These are phyloP conservation scores for Daldinia eschscholtzii DNA, from an alignment of 2,329 filamentous ascomycete genomes.

Conservation along the genomic window DNA sequence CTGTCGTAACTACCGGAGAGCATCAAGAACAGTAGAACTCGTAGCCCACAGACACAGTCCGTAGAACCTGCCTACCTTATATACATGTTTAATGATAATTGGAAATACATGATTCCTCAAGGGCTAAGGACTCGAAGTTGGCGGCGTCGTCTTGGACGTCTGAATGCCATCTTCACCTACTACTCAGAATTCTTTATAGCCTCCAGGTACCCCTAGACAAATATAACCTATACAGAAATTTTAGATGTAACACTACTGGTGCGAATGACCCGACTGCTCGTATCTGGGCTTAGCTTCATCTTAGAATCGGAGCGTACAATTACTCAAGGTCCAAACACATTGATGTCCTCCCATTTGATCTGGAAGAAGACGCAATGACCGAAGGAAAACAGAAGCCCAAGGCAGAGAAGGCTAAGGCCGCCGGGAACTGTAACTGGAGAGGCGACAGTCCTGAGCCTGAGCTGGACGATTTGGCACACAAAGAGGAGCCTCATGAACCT, in stretches of 20 bases:
- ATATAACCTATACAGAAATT: conserved; percentile 33
- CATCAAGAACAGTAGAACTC: neutral
- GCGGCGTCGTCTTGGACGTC: neutral
- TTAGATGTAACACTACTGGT: conserved; percentile 31
- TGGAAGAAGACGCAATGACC: conserved; percentile 35
- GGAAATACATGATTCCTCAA: neutral
- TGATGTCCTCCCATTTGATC: conserved; percentile 7
- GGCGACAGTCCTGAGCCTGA: conserved; percentile 40
- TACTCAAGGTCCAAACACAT: conserved; percentile 10
- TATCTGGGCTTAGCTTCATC: conserved; percentile 20
- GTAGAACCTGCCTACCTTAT: neutral
- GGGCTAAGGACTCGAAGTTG: neutral
- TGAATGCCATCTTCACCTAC: conserved; percentile 21
- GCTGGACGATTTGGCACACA: conserved; percentile 31
- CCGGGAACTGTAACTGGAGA: conserved; percentile 32
- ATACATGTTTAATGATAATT: neutral
- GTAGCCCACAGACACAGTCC: neutral
- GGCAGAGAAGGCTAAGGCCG: conserved; percentile 25
- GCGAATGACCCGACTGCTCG: conserved; percentile 28
- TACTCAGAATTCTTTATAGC: conserved; percentile 1
- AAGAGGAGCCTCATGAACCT: conserved; percentile 5
- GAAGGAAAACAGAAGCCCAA: conserved; percentile 25
- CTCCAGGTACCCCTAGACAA: conserved; percentile 27
- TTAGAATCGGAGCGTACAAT: conserved; percentile 11
- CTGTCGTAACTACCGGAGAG: neutral